A percentile compares a stretch with the other conserved stretches of the same genome.
Conservation (phyloP, 352 stramenopile genomes). For the Globisporangium radiosum region DNA sequence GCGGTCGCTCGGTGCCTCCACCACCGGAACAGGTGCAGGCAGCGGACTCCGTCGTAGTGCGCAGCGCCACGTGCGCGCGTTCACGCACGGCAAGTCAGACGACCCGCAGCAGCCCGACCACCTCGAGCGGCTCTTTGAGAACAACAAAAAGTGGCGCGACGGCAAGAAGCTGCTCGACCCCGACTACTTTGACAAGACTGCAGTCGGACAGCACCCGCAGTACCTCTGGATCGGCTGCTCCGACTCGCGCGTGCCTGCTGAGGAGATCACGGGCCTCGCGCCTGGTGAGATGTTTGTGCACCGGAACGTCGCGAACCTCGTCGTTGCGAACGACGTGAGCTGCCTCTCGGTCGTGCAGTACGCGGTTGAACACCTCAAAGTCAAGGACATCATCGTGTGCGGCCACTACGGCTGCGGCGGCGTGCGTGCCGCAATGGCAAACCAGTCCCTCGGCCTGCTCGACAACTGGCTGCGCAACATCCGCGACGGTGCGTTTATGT, state of each 20-base stretch:
- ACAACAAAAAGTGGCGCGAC: slow-evolving; percentile 73
- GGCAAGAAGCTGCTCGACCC: slow-evolving; percentile 61
- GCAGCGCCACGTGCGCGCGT: slow-evolving; percentile 7
- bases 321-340: slow-evolving; percentile 73
- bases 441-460: slow-evolving; percentile 31
- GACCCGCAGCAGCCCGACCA: slow-evolving; percentile 21
- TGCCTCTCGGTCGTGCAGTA: slow-evolving; percentile 62
- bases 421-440: slow-evolving; percentile 46
- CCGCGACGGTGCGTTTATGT: slow-evolving; percentile 13
- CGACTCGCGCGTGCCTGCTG: slow-evolving; percentile 80
- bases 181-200: slow-evolving; percentile 83
- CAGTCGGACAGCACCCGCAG: slow-evolving; percentile 79
- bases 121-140: slow-evolving; percentile 58
- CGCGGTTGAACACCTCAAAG: slow-evolving; percentile 71
- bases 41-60: neutral
- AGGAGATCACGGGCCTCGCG: slow-evolving; percentile 82
- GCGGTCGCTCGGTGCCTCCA: neutral
- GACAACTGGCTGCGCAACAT: slow-evolving; percentile 82
- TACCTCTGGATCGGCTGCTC: slow-evolving; percentile 90
- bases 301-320: slow-evolving; percentile 1
- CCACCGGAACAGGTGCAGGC: too few species aligned
- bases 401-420: slow-evolving; percentile 74
- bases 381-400: slow-evolving; percentile 84
- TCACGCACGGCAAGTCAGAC: neutral
- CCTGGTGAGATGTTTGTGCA: slow-evolving; percentile 84